Percentiles rank a stretch among this genome's conserved stretches.
These are phyloP conservation scores for Neofusicoccum laricinum DNA, from an alignment of 2,329 filamentous ascomycete species.

Conservation along the genomic window DNA sequence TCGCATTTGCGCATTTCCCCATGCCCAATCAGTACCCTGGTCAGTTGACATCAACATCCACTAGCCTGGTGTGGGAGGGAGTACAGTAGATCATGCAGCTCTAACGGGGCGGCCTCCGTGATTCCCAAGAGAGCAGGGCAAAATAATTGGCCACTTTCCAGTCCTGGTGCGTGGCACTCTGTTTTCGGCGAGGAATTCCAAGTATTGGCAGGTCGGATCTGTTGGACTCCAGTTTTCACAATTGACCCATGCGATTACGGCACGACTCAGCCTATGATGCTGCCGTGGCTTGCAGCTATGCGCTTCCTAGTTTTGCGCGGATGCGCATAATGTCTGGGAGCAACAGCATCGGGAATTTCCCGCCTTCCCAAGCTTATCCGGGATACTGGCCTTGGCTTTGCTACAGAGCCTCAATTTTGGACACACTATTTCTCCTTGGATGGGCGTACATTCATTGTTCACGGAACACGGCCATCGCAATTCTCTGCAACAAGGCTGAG, in stretches of 20 bases:
- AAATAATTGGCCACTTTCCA: not conserved
- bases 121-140: not conserved
- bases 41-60: not conserved
- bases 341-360: not conserved
- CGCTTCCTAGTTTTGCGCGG: not conserved
- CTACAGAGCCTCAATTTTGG: too few relatives aligned
- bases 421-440: not conserved
- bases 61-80: too few relatives aligned
- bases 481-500: not conserved
- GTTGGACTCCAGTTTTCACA: not conserved
- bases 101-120: not conserved
- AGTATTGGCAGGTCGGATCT: too few relatives aligned
- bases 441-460: not conserved
- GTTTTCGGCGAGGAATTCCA: too few relatives aligned
- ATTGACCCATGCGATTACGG: not conserved
- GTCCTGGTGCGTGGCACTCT: not conserved
- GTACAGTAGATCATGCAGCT: too few relatives aligned
- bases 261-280: not conserved
- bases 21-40: not conserved
- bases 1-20: not conserved
- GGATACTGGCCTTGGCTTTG: too few relatives aligned
- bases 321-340: not conserved
- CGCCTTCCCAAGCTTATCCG: too few relatives aligned
- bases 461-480: not conserved
- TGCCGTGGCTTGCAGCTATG: not conserved